These are phyloP conservation scores for Trichoderma asperelloides DNA, from an alignment of 495 filamentous ascomycete species.

Conservation along the genomic window DNA sequence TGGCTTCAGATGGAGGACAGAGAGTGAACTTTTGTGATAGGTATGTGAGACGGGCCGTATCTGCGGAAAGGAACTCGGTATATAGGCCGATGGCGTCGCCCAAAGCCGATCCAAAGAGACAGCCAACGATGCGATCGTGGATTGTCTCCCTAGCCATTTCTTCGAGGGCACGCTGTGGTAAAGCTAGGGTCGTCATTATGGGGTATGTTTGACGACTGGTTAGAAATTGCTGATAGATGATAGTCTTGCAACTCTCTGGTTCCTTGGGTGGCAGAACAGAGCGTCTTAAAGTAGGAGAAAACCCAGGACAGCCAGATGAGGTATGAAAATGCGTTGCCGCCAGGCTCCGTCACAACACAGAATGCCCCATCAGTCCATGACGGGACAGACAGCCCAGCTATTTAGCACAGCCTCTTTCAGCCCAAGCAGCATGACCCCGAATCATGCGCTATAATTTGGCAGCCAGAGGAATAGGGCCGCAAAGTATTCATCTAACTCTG, in stretches of 20 bases:
- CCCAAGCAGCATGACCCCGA: not conserved
- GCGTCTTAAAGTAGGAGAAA: too few species aligned
- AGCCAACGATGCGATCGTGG: conserved; percentile 29
- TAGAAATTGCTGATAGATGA: not conserved
- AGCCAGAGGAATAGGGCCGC: not conserved
- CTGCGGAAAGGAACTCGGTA: conserved; percentile 34
- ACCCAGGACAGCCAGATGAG: too few species aligned
- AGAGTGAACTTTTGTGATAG: conserved; percentile 28
- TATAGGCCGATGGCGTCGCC: conserved; percentile 43
- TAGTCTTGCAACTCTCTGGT: not conserved
- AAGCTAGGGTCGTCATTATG: not conserved
- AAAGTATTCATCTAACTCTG: not conserved
- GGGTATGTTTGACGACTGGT: too few species aligned
- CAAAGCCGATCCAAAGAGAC: conserved; percentile 36
- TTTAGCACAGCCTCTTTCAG: not conserved
- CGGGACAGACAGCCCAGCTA: not conserved
- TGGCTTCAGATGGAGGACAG: conserved; percentile 14
- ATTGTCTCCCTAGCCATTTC: conserved; percentile 10
- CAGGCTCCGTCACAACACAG: too few species aligned
- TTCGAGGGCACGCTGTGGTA: not conserved
- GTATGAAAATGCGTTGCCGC: too few species aligned
- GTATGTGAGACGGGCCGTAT: conserved; percentile 21
- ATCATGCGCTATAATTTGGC: not conserved
- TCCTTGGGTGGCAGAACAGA: too few species aligned
- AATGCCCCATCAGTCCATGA: not conserved